Evolutionary conservation across 345 rosid species (phyloP).

Genomic region (Moricandia moricandioides): DNA sequence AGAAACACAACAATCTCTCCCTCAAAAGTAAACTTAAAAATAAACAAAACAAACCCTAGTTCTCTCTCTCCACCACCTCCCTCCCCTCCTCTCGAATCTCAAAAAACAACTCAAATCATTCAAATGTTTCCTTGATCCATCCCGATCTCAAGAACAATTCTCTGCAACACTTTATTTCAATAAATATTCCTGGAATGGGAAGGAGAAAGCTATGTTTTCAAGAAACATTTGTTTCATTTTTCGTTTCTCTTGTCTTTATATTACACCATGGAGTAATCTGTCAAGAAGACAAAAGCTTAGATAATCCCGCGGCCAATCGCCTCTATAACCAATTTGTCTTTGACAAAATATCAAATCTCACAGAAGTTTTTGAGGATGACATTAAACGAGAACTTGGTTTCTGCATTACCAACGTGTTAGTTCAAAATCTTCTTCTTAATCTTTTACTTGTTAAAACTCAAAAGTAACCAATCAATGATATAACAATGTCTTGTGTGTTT

Average conservation of each 20-base stretch:
- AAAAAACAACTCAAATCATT: not conserved
- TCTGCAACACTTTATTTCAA: not conserved
- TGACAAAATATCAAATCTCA: slow-evolving; percentile 53
- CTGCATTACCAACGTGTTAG: slow-evolving; percentile 88
- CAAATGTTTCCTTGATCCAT: slow-evolving; percentile 26
- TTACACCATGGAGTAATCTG: not conserved
- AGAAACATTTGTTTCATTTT: not conserved
- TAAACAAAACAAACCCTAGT: slow-evolving; percentile 26
- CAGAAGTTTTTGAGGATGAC: slow-evolving; percentile 57
- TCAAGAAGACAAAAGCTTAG: slow-evolving; percentile 13
- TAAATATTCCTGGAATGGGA: slow-evolving; percentile 23
- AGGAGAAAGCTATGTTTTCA: slow-evolving; percentile 23
- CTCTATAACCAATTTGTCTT: slow-evolving; percentile 43
- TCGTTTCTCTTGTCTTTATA: not conserved
- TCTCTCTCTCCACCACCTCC: slow-evolving; percentile 5
- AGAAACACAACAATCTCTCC: slow-evolving; percentile 22
- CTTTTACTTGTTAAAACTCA: not conserved
- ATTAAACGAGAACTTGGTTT: slow-evolving; percentile 60
- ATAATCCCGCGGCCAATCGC: slow-evolving; percentile 43
- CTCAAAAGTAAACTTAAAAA: not conserved
- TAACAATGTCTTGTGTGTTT: not conserved
- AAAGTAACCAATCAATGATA: not conserved
- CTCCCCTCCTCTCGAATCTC: not conserved
- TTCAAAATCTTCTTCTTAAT: not conserved
- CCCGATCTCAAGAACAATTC: slow-evolving; percentile 8